These are phyloP conservation scores for Eutrema yunnanense DNA, from an alignment of 345 rosid species.

Conservation along the genomic window DNA sequence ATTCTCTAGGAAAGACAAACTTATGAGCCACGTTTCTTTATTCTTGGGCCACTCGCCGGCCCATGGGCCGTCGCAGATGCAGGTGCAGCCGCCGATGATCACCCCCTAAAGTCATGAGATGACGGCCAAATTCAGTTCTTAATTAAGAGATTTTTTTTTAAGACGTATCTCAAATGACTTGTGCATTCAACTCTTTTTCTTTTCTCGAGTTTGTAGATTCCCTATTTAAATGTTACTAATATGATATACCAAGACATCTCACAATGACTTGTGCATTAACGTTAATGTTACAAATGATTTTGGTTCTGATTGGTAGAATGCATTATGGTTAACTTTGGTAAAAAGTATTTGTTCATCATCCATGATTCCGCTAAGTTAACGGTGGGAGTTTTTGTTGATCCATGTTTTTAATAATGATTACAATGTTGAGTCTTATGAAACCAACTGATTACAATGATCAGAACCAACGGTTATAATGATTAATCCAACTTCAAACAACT, in stretches of 20 bases:
- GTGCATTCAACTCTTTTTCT: background rate
- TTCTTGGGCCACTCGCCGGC: constrained; percentile 64
- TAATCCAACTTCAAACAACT: background rate
- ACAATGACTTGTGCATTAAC: background rate
- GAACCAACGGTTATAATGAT: background rate
- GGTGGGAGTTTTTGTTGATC: background rate
- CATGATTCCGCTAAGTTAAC: background rate
- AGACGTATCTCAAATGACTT: background rate
- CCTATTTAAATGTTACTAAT: background rate
- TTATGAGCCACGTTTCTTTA: constrained; percentile 71
- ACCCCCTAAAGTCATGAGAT: background rate
- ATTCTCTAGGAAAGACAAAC: constrained; percentile 83
- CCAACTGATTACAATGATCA: background rate
- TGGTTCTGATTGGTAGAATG: background rate
- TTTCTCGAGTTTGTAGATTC: background rate
- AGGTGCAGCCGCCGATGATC: background rate
- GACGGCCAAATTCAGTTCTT: background rate
- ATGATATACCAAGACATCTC: background rate
- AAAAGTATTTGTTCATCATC: background rate
- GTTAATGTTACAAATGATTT: background rate
- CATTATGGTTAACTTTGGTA: background rate
- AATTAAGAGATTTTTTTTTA: background rate
- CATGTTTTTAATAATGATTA: background rate
- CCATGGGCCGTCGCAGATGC: background rate
- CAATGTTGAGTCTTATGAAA: background rate